Percentiles rank a stretch among this genome's conserved stretches.
Conservation (phyloP, 2,329 filamentous ascomycete species). For the Dactylellina leptospora region DNA sequence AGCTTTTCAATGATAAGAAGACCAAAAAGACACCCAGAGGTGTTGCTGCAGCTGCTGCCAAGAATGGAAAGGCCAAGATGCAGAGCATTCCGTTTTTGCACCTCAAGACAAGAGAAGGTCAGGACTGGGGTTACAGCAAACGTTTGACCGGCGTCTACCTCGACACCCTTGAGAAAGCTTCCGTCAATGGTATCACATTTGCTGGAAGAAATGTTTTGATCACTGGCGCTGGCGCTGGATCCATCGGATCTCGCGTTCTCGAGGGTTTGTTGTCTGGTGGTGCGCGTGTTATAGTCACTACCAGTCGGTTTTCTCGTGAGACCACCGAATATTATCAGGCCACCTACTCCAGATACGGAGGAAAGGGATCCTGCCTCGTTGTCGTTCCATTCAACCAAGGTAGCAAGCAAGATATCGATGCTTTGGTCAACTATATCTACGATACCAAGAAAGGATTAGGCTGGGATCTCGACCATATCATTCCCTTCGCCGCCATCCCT, state of each 20-base stretch:
- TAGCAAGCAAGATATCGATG: slow-evolving; percentile 96
- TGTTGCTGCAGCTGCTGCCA: slow-evolving; percentile 62
- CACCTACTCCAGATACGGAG: slow-evolving; percentile 95
- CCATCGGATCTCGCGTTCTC: slow-evolving; percentile 95
- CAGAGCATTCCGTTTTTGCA: slow-evolving; percentile 98
- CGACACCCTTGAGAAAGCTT: slow-evolving; percentile 88
- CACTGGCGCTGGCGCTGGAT: slow-evolving; percentile 97
- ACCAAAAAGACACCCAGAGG: slow-evolving; percentile 64
- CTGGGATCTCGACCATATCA: slow-evolving; percentile 95
- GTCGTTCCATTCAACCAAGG: slow-evolving; percentile 99
- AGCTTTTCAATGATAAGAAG: slow-evolving; percentile 91
- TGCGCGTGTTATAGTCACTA: slow-evolving; percentile 95
- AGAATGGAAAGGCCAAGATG: slow-evolving; percentile 80
- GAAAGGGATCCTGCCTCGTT: slow-evolving; percentile 92
- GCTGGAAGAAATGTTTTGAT: slow-evolving; percentile 95
- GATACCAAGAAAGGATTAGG: slow-evolving; percentile 94
- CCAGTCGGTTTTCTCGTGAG: slow-evolving; percentile 92
- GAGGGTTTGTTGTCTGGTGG: slow-evolving; percentile 96
- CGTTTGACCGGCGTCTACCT: slow-evolving; percentile 94
- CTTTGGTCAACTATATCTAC: slow-evolving; percentile 94
- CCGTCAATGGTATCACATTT: slow-evolving; percentile 85
- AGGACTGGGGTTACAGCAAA: slow-evolving; percentile 99
- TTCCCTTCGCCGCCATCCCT: slow-evolving; percentile 96
- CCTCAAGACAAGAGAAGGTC: slow-evolving; percentile 88
- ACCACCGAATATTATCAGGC: slow-evolving; percentile 99